These are phyloP conservation scores for Phytophthora citrophthora DNA, from an alignment of 352 stramenopile species.

Conservation along the genomic window DNA sequence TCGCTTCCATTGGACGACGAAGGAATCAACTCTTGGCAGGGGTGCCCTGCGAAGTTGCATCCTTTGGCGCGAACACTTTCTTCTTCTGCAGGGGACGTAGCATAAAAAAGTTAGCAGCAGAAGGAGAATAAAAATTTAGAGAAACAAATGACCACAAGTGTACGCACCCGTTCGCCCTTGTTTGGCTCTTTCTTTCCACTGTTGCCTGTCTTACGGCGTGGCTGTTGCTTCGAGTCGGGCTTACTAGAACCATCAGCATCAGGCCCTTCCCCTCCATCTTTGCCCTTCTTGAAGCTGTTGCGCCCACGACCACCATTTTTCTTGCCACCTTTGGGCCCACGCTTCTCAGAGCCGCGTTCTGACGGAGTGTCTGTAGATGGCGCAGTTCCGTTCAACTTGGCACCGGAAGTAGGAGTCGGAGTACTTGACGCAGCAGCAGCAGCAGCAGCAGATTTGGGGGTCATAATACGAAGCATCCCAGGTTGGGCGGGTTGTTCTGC, in stretches of 20 bases:
- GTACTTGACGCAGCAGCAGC: neutral
- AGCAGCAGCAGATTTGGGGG: constrained; percentile 30
- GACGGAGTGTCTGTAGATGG: constrained; percentile 7
- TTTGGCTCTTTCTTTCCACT: constrained; percentile 42
- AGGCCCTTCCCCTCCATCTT: constrained; percentile 30
- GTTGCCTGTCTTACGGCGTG: constrained; percentile 36
- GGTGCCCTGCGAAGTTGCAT: constrained; percentile 41
- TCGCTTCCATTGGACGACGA: constrained; percentile 8
- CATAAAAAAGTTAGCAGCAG: constrained; percentile 5
- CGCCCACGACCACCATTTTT: constrained; percentile 40
- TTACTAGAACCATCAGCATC: constrained; percentile 22
- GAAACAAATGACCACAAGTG: neutral
- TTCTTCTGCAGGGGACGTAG: constrained; percentile 46
- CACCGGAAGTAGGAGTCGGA: constrained; percentile 2
- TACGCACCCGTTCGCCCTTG: constrained; percentile 40
- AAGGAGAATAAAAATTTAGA: neutral
- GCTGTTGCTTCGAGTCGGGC: constrained; percentile 35
- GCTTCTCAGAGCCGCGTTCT: constrained; percentile 32
- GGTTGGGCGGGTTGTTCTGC: constrained; percentile 49
- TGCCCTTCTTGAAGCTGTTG: constrained; percentile 44
- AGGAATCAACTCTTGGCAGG: constrained; percentile 44
- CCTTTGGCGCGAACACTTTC: constrained; percentile 72
- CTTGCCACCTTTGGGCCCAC: constrained; percentile 26
- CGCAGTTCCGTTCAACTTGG: constrained; percentile 17
- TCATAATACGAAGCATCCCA: constrained; percentile 66